Percentiles rank a stretch among this genome's conserved stretches.
Conservation (phyloP, 345 rosid genomes). For the Salix caprea region DNA sequence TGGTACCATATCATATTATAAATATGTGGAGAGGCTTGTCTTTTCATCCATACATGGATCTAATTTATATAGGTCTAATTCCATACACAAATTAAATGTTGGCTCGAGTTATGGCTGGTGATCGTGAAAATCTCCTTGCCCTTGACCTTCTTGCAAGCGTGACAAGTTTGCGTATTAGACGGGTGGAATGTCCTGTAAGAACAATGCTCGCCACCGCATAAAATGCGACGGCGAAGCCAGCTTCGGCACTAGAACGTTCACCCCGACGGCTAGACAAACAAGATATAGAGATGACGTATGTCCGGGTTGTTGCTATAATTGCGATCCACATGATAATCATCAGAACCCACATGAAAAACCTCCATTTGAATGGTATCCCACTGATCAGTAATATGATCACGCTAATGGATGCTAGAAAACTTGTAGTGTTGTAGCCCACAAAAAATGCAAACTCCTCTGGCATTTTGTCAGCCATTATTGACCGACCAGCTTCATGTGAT, state of each 20-base stretch:
- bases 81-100: too few relatives aligned
- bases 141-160: not conserved
- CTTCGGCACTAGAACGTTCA: too few relatives aligned
- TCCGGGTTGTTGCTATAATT: constrained; percentile 12
- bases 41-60: too few relatives aligned
- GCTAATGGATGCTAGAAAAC: constrained; percentile 32
- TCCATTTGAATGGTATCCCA: constrained; percentile 25
- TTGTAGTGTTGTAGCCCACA: constrained; percentile 15
- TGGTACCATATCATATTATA: too few relatives aligned
- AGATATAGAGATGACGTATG: constrained; percentile 6
- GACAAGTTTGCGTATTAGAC: not conserved
- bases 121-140: too few relatives aligned
- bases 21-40: too few relatives aligned
- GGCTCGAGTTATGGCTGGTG: too few relatives aligned
- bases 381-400: constrained; percentile 30
- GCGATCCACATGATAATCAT: constrained; percentile 35
- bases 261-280: not conserved
- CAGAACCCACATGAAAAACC: constrained; percentile 29
- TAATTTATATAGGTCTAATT: too few relatives aligned
- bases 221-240: too few relatives aligned
- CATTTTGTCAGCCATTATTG: constrained; percentile 16
- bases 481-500: constrained; percentile 18
- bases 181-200: not conserved
- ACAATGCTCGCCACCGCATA: not conserved
- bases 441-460: not conserved